Conservation (phyloP, 257 asterid species). For the Solanum habrochaites region DNA sequence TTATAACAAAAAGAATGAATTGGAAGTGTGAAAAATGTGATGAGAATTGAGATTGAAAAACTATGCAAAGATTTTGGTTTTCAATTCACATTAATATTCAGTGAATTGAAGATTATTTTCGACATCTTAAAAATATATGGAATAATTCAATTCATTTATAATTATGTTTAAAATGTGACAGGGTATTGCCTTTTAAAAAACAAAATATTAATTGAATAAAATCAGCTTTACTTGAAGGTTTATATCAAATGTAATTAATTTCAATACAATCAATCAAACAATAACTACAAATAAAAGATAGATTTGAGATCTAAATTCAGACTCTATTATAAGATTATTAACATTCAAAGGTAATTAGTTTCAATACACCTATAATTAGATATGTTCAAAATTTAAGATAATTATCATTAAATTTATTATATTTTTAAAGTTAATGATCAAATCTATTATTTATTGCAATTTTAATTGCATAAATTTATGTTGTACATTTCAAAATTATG, state of each 20-base stretch:
- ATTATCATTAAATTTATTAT: not conserved
- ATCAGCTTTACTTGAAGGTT: not conserved
- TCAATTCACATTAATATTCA: not conserved
- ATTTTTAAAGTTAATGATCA: not conserved
- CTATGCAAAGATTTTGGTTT: not conserved
- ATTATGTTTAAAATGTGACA: not conserved
- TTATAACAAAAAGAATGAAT: not conserved
- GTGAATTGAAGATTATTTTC: not conserved
- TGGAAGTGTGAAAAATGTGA: not conserved
- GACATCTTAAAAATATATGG: not conserved
- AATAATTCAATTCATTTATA: not conserved
- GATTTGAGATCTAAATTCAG: not conserved
- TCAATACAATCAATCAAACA: not conserved
- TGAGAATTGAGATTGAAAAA: not conserved
- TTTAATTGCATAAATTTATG: not conserved
- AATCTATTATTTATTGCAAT: not conserved
- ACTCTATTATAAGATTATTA: too few relatives aligned
- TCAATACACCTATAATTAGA: not conserved
- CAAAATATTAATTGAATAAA: not conserved
- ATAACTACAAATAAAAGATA: not conserved
- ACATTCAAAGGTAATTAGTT: not conserved
- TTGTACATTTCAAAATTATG: too few relatives aligned
- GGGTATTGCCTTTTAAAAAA: not conserved
- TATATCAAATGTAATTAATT: not conserved
- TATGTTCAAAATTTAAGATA: not conserved